A percentile compares a stretch with the other conserved stretches of the same genome.
phyloP scores from a whole-genome alignment of 1,284 basidiomycete species.

The Moesziomyces globuligerus region DNA sequence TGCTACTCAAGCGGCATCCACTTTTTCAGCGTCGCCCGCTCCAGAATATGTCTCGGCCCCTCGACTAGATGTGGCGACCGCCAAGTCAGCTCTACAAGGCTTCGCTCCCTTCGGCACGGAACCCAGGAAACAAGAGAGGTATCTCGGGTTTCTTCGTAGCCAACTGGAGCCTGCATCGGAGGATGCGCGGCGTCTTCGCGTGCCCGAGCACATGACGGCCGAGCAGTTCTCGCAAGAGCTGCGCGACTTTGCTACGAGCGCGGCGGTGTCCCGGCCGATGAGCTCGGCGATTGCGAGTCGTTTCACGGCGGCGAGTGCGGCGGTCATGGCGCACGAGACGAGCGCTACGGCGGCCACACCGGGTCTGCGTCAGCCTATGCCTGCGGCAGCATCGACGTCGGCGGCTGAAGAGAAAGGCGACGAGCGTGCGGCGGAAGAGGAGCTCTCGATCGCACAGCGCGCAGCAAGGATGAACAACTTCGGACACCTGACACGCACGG shows the following conservation, averaged over 20 bases:
- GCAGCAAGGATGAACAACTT: conserved; percentile 88
- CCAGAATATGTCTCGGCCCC: conserved; percentile 71
- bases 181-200: conserved; percentile 69
- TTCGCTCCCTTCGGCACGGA: conserved; percentile 89
- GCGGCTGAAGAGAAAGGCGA: conserved; percentile 40
- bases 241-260: conserved; percentile 84
- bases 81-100: conserved; percentile 84
- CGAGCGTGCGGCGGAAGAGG: conserved; percentile 69
- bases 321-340: conserved; percentile 64
- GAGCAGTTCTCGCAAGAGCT: conserved; percentile 84
- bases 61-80: conserved; percentile 78
- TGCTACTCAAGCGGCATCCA: conserved; percentile 40
- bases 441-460: conserved; percentile 75
- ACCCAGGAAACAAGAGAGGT: conserved; percentile 82
- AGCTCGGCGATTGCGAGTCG: conserved; percentile 90
- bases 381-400: conserved; percentile 17
- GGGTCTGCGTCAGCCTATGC: conserved; percentile 71
- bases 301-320: conserved; percentile 77
- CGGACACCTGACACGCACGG: conserved; percentile 82
- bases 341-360: conserved; percentile 70
- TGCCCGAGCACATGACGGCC: conserved; percentile 70
- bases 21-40: too few species aligned
- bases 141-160: conserved; percentile 81
- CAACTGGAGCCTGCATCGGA: conserved; percentile 71
- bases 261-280: conserved; percentile 89